Evolutionary conservation across 192 early-diverging fungal genomes (phyloP).

Genomic region (Chytriomyces sp.): DNA sequence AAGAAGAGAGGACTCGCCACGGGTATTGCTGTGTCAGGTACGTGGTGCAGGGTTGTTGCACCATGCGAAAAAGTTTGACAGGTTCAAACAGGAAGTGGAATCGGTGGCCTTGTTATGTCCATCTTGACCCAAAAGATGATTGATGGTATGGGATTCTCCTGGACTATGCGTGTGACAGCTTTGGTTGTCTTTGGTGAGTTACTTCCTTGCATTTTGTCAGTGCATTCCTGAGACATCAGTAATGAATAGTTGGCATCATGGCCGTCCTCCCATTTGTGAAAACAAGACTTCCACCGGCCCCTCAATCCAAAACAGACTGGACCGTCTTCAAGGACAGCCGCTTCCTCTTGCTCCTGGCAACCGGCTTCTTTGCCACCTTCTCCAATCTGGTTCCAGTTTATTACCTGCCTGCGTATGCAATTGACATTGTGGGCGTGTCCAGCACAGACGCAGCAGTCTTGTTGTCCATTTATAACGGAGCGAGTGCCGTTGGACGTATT

Average conservation of each 20-base stretch:
- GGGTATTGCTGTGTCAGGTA: slow-evolving; percentile 67
- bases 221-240: too few species aligned
- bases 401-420: neutral
- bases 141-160: slow-evolving; percentile 53
- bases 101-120: too few species aligned
- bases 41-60: too few species aligned
- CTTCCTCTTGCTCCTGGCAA: neutral
- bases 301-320: slow-evolving; percentile 17
- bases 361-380: slow-evolving; percentile 43
- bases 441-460: neutral
- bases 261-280: neutral
- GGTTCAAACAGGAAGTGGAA: slow-evolving; percentile 68
- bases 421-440: neutral
- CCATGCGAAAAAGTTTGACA: too few species aligned
- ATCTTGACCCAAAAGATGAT: slow-evolving; percentile 63
- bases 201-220: too few species aligned
- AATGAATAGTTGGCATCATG: neutral
- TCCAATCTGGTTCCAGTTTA: too few species aligned
- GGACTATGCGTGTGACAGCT: slow-evolving; percentile 70
- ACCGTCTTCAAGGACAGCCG: neutral
- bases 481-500: slow-evolving; percentile 63
- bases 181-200: slow-evolving; percentile 53
- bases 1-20: slow-evolving; percentile 65
- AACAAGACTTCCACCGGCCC: neutral
- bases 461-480: slow-evolving; percentile 68